Evolutionary conservation across 73 alveolate genomes (phyloP), one percentile per base, ranked within the genome.

Genomic region (Stentor coeruleus): DNA sequence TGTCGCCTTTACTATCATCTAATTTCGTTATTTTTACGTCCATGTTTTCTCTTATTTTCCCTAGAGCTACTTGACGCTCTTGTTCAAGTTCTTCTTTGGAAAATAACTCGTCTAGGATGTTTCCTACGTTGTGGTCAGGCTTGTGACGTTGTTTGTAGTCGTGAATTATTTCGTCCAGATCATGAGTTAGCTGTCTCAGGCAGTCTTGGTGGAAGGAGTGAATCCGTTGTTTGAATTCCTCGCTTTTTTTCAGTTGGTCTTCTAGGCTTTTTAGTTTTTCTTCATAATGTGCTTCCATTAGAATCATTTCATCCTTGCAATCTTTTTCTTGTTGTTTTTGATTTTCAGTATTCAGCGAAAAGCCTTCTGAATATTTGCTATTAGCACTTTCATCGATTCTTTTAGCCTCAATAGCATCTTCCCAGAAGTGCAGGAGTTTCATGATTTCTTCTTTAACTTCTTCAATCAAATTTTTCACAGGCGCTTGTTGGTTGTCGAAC

Each of bases 321-420:
- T 66, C 40, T 31, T 66, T 20, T 2, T 66, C 79, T 11, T 33
- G n/a, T 40, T 66, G 79, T 20, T 66, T 66, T 66, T 66, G n/a
- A 20, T 37, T 0, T n/a, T n/a, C n/a, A 26, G n/a, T 66, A 0
- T 14, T 26, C 79, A 26, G 0, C 11, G 79, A 49, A 49, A 49
- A 20, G 6, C 20, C 66, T 49, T 49, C 49, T 1, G 39, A 66
- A 26, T 20, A 31, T 66, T 66, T 66, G 0, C 11, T 40, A 1
- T 20, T 20, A 2, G n/a, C 33, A 11, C n/a, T 66, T 1, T 26
- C 49, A 2, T 49, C 66, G 20, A 49, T 6, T 49, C 11, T 66
- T 66, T 66, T 66, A 11, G 79, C 36, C 33, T 66, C 79, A 66
- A 66, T 14, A 28, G 79, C 36, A 2, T 66, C 79, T 66, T 66